These are phyloP conservation scores for Termitomyces sp. DNA, from an alignment of 768 basidiomycete species.

Conservation along the genomic window DNA sequence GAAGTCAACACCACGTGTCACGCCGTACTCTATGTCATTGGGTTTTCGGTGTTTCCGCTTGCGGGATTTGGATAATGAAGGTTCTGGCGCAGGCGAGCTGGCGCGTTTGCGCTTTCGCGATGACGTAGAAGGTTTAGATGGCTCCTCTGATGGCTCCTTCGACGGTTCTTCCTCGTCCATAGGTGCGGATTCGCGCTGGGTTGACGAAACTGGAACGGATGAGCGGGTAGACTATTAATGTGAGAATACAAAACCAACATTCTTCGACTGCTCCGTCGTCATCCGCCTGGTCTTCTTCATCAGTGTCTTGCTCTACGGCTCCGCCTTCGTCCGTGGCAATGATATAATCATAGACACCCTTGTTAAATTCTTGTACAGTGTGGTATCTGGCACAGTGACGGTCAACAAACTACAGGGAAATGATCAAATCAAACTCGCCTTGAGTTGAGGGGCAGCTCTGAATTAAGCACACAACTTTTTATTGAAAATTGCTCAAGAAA, in stretches of 20 bases:
- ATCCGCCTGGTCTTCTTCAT: slow-evolving; percentile 42
- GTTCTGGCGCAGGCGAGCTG: slow-evolving; percentile 34
- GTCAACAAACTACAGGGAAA: not conserved
- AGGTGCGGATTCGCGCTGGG: slow-evolving; percentile 44
- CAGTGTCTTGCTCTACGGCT: slow-evolving; percentile 41
- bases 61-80: slow-evolving; percentile 34
- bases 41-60: slow-evolving; percentile 53
- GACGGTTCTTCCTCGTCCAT: slow-evolving; percentile 18
- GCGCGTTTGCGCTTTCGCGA: slow-evolving; percentile 61
- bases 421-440: slow-evolving; percentile 42
- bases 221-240: not conserved
- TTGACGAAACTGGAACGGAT: slow-evolving; percentile 45
- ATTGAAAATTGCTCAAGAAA: slow-evolving; percentile 98
- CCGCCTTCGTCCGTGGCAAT: slow-evolving; percentile 95
- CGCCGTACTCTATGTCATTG: slow-evolving; percentile 82
- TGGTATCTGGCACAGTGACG: slow-evolving; percentile 63
- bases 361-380: slow-evolving; percentile 97
- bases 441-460: slow-evolving; percentile 93
- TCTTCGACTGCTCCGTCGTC: slow-evolving; percentile 38
- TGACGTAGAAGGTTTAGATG: slow-evolving; percentile 17
- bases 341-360: slow-evolving; percentile 97
- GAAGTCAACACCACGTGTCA: slow-evolving; percentile 96
- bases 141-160: slow-evolving; percentile 13
- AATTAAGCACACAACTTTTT: slow-evolving; percentile 93
- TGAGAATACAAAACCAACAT: slow-evolving; percentile 24